Percentiles rank a stretch among this genome's conserved stretches.
phyloP scores from a whole-genome alignment of 2,329 filamentous ascomycete genomes.

The Plectosphaerella cucumerina region DNA sequence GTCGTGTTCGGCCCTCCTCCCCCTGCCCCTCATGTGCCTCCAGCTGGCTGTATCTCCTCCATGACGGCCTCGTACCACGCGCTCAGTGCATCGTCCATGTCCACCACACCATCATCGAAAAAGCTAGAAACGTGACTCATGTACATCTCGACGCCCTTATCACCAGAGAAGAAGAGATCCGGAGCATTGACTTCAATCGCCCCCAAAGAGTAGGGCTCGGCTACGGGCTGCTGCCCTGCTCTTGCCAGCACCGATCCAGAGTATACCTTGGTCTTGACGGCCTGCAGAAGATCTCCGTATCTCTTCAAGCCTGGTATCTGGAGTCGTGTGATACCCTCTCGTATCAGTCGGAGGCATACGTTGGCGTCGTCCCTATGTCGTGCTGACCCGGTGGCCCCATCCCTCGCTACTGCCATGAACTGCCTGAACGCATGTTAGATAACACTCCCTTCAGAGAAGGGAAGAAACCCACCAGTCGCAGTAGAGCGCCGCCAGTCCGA shows the following conservation, averaged over 20 bases:
- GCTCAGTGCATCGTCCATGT: slow-evolving; percentile 11
- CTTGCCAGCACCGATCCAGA: background rate
- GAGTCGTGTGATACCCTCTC: slow-evolving; percentile 5
- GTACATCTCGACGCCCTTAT: slow-evolving; percentile 10
- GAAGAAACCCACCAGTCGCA: slow-evolving; percentile 17
- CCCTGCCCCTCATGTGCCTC: background rate
- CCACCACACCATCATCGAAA: slow-evolving; percentile 8
- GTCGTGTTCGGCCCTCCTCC: too few species aligned
- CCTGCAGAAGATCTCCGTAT: slow-evolving; percentile 9
- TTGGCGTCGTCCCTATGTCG: slow-evolving; percentile 10
- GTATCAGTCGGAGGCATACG: slow-evolving; percentile 10
- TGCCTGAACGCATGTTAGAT: background rate
- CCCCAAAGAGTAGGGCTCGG: background rate
- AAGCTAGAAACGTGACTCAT: slow-evolving; percentile 12
- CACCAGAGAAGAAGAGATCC: slow-evolving; percentile 5
- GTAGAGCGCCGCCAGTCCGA: slow-evolving; percentile 16
- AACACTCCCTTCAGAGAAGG: background rate
- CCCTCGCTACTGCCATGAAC: background rate
- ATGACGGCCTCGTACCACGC: slow-evolving; percentile 13
- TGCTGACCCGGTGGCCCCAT: too few species aligned
- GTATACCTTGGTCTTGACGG: slow-evolving; percentile 12
- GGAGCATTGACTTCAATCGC: background rate
- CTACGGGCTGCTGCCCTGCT: background rate
- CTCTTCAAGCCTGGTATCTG: slow-evolving; percentile 3
- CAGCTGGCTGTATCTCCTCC: slow-evolving; percentile 6